phyloP scores from a whole-genome alignment of 345 rosid genomes.

The Euphorbia lathyris region DNA sequence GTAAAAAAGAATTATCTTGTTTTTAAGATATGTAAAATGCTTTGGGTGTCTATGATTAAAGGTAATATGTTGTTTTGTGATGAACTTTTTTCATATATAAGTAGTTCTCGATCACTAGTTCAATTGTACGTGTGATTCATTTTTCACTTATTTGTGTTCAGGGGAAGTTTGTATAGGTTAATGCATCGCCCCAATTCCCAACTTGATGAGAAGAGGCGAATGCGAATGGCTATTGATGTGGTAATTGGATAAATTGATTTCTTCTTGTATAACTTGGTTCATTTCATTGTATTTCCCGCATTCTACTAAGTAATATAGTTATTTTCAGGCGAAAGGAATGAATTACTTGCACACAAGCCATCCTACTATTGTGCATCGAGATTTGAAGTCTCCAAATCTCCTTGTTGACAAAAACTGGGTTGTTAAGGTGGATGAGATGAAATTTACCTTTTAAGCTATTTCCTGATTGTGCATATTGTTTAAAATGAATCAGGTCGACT shows the following conservation, averaged over 20 bases:
- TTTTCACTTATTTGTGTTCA: conserved; percentile 26
- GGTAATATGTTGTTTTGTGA: not conserved
- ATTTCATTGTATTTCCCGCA: not conserved
- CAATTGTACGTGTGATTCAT: not conserved
- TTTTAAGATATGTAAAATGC: not conserved
- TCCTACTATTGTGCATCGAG: conserved; percentile 95
- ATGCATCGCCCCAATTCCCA: conserved; percentile 75
- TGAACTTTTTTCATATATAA: too few species aligned
- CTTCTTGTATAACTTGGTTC: conserved; percentile 1
- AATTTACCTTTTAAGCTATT: not conserved
- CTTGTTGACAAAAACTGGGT: conserved; percentile 96
- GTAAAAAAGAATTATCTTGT: not conserved
- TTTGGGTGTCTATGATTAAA: not conserved
- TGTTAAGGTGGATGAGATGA: conserved; percentile 59
- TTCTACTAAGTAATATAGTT: conserved; percentile 12
- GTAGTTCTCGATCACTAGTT: too few species aligned
- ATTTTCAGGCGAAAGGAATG: conserved; percentile 90
- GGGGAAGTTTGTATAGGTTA: conserved; percentile 93
- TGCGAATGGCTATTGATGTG: conserved; percentile 98
- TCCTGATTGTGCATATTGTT: not conserved
- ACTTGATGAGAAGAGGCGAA: conserved; percentile 83
- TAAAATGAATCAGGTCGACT: not conserved
- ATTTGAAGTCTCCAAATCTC: conserved; percentile 93
- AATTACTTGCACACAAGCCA: conserved; percentile 91
- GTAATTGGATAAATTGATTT: conserved; percentile 37